A percentile compares a stretch with the other conserved stretches of the same genome.
Evolutionary conservation across 2,329 filamentous ascomycete genomes (phyloP).

Genomic region (Botrytis aclada): DNA sequence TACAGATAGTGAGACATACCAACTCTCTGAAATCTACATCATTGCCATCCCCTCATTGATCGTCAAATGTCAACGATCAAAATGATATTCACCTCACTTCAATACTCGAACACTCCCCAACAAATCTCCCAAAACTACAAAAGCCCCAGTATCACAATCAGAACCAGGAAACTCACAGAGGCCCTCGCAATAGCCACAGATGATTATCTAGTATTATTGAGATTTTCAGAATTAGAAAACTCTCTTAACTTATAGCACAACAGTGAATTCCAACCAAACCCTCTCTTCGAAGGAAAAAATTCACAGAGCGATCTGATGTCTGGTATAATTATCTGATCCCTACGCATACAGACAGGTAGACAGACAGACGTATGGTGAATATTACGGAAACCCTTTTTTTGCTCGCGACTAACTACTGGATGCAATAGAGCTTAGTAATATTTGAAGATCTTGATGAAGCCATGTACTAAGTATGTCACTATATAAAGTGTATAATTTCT

Average conservation of each 20-base stretch:
- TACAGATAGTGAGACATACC: too few relatives aligned
- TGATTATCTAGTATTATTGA: too few relatives aligned
- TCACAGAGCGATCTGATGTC: too few relatives aligned
- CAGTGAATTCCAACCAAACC: rapidly evolving
- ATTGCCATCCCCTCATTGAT: neutral
- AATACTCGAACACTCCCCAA: too few relatives aligned
- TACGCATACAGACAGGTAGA: rapidly evolving
- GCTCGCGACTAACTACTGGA: neutral
- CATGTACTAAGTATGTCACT: neutral
- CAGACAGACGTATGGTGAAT: rapidly evolving
- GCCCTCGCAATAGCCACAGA: rapidly evolving
- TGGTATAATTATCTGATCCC: too few relatives aligned
- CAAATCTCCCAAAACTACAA: neutral
- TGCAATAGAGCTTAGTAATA: too few relatives aligned
- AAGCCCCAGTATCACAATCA: neutral
- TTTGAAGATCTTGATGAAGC: rapidly evolving
- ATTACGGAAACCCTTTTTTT: rapidly evolving
- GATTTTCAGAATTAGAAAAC: rapidly evolving
- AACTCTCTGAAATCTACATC: neutral
- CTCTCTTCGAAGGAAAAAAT: too few relatives aligned
- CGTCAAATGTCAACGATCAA: neutral
- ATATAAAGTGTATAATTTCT: neutral
- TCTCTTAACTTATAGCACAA: neutral
- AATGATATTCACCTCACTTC: too few relatives aligned
- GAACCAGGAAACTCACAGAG: neutral